Evolutionary conservation across 129 eudicot species (phyloP).

Genomic region (Gnaphalium uliginosum): DNA sequence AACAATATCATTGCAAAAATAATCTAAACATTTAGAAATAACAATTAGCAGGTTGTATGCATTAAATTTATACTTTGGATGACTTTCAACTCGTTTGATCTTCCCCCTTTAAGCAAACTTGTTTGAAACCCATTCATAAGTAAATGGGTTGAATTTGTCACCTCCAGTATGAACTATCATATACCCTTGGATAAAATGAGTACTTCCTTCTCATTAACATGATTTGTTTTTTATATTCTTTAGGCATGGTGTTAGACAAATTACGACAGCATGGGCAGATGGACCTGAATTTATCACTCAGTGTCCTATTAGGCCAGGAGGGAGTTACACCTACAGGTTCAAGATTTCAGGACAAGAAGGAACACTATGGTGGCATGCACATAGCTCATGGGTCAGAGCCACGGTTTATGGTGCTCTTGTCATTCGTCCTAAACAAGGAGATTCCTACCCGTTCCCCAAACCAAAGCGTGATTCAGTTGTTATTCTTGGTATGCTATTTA

Average conservation of each 20-base stretch:
- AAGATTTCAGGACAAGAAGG: constrained; percentile 92
- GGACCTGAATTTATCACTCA: constrained; percentile 97
- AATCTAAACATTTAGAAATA: too few species aligned
- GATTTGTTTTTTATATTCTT: neutral
- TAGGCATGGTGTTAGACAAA: constrained; percentile 95
- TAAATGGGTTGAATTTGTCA: neutral
- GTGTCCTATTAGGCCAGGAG: constrained; percentile 96
- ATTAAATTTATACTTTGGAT: neutral
- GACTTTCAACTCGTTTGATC: neutral
- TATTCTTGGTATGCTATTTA: constrained; percentile 60
- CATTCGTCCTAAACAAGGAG: constrained; percentile 77
- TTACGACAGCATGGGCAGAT: constrained; percentile 97
- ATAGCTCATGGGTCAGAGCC: constrained; percentile 95
- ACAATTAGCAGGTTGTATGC: neutral
- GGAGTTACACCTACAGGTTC: constrained; percentile 82
- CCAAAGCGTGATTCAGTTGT: constrained; percentile 79
- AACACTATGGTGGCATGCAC: constrained; percentile 99
- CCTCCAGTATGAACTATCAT: neutral
- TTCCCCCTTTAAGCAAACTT: neutral
- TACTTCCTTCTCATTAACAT: neutral
- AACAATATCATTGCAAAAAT: too few species aligned
- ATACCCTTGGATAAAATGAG: neutral
- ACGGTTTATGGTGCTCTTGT: constrained; percentile 90
- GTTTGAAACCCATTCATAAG: neutral
- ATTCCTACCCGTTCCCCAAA: constrained; percentile 76